Evolutionary conservation across 2,329 filamentous ascomycete species (phyloP).

Genomic region (Colletotrichum trifolii): DNA sequence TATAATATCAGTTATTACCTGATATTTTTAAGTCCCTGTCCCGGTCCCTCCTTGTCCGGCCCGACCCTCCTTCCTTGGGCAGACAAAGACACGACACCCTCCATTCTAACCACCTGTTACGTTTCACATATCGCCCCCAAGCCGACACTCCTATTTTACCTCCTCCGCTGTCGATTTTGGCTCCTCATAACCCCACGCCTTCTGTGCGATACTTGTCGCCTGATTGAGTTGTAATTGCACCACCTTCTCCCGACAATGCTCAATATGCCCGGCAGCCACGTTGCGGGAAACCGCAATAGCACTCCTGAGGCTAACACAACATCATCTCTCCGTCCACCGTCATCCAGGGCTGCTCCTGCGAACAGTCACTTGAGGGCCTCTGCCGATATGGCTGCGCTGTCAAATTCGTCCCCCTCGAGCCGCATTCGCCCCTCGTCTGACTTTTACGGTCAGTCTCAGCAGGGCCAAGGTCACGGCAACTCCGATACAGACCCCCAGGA

Average conservation of each 20-base stretch:
- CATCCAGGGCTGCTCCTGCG: slow-evolving; percentile 79
- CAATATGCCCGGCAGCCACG: slow-evolving; percentile 75
- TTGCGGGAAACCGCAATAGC: slow-evolving; percentile 91
- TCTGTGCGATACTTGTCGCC: too few species aligned
- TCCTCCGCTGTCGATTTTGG: background rate
- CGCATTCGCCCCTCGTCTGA: slow-evolving; percentile 95
- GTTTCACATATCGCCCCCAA: slow-evolving; percentile 35
- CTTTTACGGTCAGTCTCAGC: slow-evolving; percentile 84
- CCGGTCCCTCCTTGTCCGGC: slow-evolving; percentile 34
- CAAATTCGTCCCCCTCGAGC: slow-evolving; percentile 73
- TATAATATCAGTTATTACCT: too few species aligned
- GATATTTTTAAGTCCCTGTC: too few species aligned
- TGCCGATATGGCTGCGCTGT: slow-evolving; percentile 91
- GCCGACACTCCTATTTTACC: slow-evolving; percentile 17
- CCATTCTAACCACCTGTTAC: slow-evolving; percentile 27
- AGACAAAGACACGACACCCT: slow-evolving; percentile 35
- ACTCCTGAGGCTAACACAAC: slow-evolving; percentile 90
- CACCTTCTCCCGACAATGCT: slow-evolving; percentile 52
- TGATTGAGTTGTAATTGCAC: slow-evolving; percentile 5
- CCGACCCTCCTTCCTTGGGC: slow-evolving; percentile 30
- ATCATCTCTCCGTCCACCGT: slow-evolving; percentile 83
- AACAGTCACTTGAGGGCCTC: slow-evolving; percentile 92
- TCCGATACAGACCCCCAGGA: slow-evolving; percentile 86
- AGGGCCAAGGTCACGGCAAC: slow-evolving; percentile 73
- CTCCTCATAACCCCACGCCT: slow-evolving; percentile 2